Conservation (phyloP, 176 grass and related monocot genomes). For the Ensete glaucum region DNA sequence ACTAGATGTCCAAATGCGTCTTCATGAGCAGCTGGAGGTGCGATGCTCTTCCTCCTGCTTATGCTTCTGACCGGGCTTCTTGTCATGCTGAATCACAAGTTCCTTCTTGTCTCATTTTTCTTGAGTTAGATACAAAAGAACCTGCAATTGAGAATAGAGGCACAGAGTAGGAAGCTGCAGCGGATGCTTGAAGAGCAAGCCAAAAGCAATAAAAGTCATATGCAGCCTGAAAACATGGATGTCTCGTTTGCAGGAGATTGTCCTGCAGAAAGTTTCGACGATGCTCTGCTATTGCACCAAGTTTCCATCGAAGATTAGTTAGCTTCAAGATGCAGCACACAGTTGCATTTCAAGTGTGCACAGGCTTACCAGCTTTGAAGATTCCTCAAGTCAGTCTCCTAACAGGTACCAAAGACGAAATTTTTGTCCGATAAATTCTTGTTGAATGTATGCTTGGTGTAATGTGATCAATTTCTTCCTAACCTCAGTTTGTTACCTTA, state of each 20-base stretch:
- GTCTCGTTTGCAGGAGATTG: background rate
- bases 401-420: background rate
- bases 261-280: background rate
- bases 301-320: background rate
- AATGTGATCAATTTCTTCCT: background rate
- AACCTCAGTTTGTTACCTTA: background rate
- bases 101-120: background rate
- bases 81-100: background rate
- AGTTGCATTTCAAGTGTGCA: background rate
- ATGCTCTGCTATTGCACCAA: background rate
- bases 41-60: background rate
- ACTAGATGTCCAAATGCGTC: conserved; percentile 76
- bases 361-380: background rate
- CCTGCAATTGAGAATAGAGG: conserved; percentile 77
- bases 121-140: conserved; percentile 46
- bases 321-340: background rate
- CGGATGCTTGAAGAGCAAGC: conserved; percentile 79
- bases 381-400: background rate
- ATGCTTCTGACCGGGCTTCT: no score
- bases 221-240: conserved; percentile 18
- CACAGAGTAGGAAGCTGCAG: conserved; percentile 60
- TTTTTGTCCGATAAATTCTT: no score
- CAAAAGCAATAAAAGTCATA: conserved; percentile 34
- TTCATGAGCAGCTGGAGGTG: conserved; percentile 93
- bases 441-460: background rate